Percentiles rank a stretch among this genome's conserved stretches.
Conservation (phyloP, 768 basidiomycete species). For the Boletus eberwhitei region DNA sequence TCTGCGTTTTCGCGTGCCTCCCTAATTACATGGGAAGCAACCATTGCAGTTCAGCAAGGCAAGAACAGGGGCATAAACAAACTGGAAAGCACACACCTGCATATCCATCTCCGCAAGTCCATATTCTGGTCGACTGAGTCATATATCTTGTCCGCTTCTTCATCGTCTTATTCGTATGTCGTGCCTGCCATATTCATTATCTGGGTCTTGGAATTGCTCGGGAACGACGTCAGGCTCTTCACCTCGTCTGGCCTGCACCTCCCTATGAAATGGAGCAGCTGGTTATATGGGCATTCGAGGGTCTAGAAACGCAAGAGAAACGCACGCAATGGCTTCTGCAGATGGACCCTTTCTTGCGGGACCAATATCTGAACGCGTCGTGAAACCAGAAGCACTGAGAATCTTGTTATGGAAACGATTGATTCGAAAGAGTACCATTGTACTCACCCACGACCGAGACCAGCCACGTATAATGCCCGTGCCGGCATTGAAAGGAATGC, state of each 20-base stretch:
- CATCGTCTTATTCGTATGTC: slow-evolving; percentile 95
- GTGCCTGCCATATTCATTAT: slow-evolving; percentile 94
- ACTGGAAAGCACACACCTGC: slow-evolving; percentile 63
- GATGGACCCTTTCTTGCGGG: slow-evolving; percentile 94
- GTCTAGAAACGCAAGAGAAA: slow-evolving; percentile 9
- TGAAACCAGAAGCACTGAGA: slow-evolving; percentile 89
- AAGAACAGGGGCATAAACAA: slow-evolving; percentile 27
- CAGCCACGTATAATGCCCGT: slow-evolving; percentile 95
- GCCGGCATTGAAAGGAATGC: slow-evolving; percentile 91
- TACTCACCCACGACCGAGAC: slow-evolving; percentile 92
- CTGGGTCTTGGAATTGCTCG: slow-evolving; percentile 94
- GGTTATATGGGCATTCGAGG: neutral
- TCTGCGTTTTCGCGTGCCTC: slow-evolving; percentile 76
- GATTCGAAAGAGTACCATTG: neutral
- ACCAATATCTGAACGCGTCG: slow-evolving; percentile 97
- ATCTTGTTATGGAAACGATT: slow-evolving; percentile 10
- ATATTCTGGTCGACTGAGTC: slow-evolving; percentile 88
- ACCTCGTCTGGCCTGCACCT: slow-evolving; percentile 80
- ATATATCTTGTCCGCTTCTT: slow-evolving; percentile 95
- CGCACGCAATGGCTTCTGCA: slow-evolving; percentile 85
- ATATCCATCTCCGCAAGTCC: slow-evolving; percentile 76
- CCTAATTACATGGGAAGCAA: slow-evolving; percentile 32
- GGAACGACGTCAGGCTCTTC: slow-evolving; percentile 88
- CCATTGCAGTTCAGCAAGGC: neutral
- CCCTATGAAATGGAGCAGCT: slow-evolving; percentile 42